Evolutionary conservation across 2,329 filamentous ascomycete genomes (phyloP), one percentile per base, ranked within the genome.

Genomic region (Aureobasidium sp.): DNA sequence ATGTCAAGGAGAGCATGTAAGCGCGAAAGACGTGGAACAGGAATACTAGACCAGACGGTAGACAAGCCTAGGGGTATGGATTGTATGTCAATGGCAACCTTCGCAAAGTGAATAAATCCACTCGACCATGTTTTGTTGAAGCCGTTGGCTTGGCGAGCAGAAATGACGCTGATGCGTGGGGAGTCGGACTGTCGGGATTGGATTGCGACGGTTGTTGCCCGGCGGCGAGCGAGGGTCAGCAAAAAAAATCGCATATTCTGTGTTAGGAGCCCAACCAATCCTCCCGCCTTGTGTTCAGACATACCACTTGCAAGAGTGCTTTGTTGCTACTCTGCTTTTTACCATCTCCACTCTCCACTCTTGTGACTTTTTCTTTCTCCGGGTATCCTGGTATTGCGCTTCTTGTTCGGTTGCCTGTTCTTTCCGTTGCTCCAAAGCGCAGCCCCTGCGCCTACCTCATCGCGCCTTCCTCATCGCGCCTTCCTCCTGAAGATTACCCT

Each of bases 1-100:
- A 84, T 65, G 78, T 83, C 50, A 85, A 79, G 71, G 70, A 74
- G 34, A 65, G 64, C 59, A 64, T 34, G 41, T 45, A 45, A 45
- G 41, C 12, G 16, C 22, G 12, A 16, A 24, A 34, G 6, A 34
- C 11, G 34, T 45, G 34, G 29, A 45, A 34, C 12, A 34, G 30
- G n/a, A 22, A 17, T 45, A 21, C 12, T 45, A 45, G 41, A 45
- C 29, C 30, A 14, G 8, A 14, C 14, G 12, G 14, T 34, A 10
- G 14, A 34, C 30, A n/a, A n/a, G n/a, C n/a, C n/a, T n/a, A n/a
- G n/a, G n/a, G n/a, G n/a, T n/a, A n/a, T n/a, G n/a, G n/a, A n/a
- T n/a, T n/a, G n/a, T n/a, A n/a, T n/a, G n/a, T n/a, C n/a, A n/a
- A n/a, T n/a, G n/a, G n/a, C n/a, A n/a, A n/a, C n/a, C n/a, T n/a